Base-by-base conservation (phyloP, 2,329 filamentous ascomycete genomes). In the Hymenoscyphus infarciens region DNA sequence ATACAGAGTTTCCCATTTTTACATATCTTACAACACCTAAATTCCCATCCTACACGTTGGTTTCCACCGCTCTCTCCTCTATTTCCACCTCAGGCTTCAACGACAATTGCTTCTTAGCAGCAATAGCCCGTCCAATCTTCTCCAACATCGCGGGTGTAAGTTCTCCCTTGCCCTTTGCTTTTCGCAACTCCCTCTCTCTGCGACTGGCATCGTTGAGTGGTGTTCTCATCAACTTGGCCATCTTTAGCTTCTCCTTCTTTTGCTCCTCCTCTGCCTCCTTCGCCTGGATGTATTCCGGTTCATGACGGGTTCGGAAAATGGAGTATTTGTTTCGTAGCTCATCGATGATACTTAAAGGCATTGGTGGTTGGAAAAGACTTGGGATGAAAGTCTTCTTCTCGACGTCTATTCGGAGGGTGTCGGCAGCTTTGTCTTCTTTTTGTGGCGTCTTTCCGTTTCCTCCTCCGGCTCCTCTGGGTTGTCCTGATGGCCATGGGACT, bases 241-340 rank as follows among this genome's bases (percentile, higher is more conserved):
- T 38, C 62, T 68, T 70, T 63, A 72, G 70, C 61, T 67, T 69
- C 22, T 63, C 69, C 55, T 78, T 75, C 69, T 76, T 74, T 66
- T 77, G 77, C 56, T 76, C 75, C 64, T 84, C 87, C 74, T 88
- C 82, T 63, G 80, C 77, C 75, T 85, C 80, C 80, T 87, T 88
- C 76, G 80, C 78, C 68, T 80, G 80, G 59, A 93, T 76, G 74
- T 89, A 96, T 75, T 88, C 89, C 55, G 83, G 79, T 66, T 92
- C 89, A 78, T 96, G 91, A 56, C 91, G 82, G 60, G 87, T 92
- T 72, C 92, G 83, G 85, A 93, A 95, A 71, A 83, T 86, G 69
- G 88, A 90, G 82, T 88, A 96, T 74, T 87, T 89, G 80, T 90
- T 89, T 73, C 92, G 84, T 73, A 98, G 81, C 80, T 98, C 94